Evolutionary conservation across 805 yeast species (phyloP), one percentile per base, ranked within the genome.

Genomic region (Yarrowia sp.): DNA sequence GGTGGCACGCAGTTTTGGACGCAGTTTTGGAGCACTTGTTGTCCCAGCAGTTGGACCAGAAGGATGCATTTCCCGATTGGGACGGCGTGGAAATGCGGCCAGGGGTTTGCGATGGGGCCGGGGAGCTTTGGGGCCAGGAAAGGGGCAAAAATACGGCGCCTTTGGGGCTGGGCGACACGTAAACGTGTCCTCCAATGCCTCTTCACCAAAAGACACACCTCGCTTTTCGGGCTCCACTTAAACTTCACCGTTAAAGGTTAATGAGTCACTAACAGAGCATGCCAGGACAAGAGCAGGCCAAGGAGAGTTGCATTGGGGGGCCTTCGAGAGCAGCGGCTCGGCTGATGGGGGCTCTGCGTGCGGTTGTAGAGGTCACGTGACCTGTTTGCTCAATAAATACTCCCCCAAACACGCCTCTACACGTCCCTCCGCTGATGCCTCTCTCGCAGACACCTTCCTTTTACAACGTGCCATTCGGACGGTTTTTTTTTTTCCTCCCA

Each of bases 401-500:
- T 3, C 9, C 42, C 16, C 6, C 42, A 31, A 46, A 19, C 24
- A 3, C 36, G 18, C 49, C 24, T 41, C 22, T 4, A 21, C n/a
- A 2, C 9, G 21, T 19, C 19, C 16, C 9, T 9, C 21, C 14
- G 3, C 8, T 9, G 14, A 14, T 6, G 16, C 4, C 25, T 39
- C 21, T 14, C 56, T 47, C 56, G 56, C 56, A 31, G 39, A 47
- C 56, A 47, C 56, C 56, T 47, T 47, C 56, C 56, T n/a, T 32
- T 47, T 47, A n/a, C 39, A 47, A 32, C 39, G 8, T 35, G 13
- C 32, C n/a, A 9, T 9, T 29, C n/a, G 22, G 38, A 31, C 55
- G 18, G 18, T 27, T 10, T 16, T 31, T 33, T 22, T 32, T 47
- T 32, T 47, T 22, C 39, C 32, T 33, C 38, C 56, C 38, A 47